Evolutionary conservation across 2,329 filamentous ascomycete genomes (phyloP).

Genomic region (Fusarium scirpi): DNA sequence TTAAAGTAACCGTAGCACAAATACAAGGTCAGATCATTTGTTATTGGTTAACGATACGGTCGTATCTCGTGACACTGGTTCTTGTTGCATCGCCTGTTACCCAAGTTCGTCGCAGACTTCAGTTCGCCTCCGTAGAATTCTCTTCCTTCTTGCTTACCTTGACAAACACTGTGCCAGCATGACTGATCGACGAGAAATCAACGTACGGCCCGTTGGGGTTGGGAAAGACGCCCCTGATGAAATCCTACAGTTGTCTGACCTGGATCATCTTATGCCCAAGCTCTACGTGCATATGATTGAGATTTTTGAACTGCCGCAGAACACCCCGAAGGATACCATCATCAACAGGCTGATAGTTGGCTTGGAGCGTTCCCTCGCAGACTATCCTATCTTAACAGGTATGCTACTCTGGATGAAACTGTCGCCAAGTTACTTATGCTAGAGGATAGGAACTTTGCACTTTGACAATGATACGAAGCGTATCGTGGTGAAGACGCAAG

Average conservation of each 20-base stretch:
- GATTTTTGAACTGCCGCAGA: constrained; percentile 13
- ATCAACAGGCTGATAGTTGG: constrained; percentile 10
- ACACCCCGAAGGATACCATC: background rate
- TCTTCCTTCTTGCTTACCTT: background rate
- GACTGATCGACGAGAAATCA: background rate
- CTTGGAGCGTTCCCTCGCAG: constrained; percentile 13
- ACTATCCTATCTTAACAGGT: constrained; percentile 23
- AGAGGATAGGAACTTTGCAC: constrained; percentile 2
- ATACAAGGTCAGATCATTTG: background rate
- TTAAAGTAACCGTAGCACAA: background rate
- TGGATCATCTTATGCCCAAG: constrained; percentile 36
- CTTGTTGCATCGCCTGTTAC: background rate
- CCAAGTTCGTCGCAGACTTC: background rate
- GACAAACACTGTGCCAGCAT: no score
- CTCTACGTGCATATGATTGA: constrained; percentile 32
- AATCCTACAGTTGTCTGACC: constrained; percentile 5
- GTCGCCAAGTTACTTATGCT: fast-evolving
- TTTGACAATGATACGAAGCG: constrained; percentile 7
- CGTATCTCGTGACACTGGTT: background rate
- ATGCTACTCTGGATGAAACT: background rate
- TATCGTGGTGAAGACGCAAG: constrained; percentile 13
- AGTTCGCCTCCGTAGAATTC: background rate
- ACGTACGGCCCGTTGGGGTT: background rate
- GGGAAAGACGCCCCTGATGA: background rate
- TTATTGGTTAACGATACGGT: background rate